phyloP scores from a whole-genome alignment of 495 filamentous ascomycete genomes.

The Rhizodiscina lignyota region DNA sequence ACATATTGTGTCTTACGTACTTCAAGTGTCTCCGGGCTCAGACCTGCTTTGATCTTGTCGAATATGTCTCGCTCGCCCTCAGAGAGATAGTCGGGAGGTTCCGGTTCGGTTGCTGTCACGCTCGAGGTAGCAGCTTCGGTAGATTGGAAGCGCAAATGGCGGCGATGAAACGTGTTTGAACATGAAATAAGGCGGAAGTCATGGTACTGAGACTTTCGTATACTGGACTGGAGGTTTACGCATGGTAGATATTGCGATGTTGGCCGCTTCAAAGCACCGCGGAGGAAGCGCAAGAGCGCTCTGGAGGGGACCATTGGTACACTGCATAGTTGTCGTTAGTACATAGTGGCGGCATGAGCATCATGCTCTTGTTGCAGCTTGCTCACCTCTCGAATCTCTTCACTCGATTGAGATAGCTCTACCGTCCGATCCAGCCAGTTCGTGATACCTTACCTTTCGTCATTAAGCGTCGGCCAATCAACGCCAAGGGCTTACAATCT shows the following conservation, averaged over 20 bases:
- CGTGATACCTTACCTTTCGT: too few relatives aligned
- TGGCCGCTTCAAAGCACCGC: too few relatives aligned
- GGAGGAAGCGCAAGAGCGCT: conserved; percentile 1
- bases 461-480: too few relatives aligned
- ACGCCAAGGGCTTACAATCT: too few relatives aligned
- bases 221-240: too few relatives aligned
- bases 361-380: too few relatives aligned
- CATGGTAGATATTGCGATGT: too few relatives aligned
- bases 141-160: not conserved
- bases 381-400: too few relatives aligned
- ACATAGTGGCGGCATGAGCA: too few relatives aligned
- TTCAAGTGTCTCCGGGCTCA: conserved; percentile 27
- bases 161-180: not conserved
- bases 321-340: too few relatives aligned
- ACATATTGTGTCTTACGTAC: conserved; percentile 13
- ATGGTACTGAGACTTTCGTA: not conserved
- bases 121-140: not conserved
- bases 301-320: conserved; percentile 8
- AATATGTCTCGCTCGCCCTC: conserved; percentile 31
- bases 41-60: conserved; percentile 24
- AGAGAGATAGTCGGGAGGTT: conserved; percentile 31
- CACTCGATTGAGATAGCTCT: too few relatives aligned
- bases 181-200: not conserved
- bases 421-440: too few relatives aligned
- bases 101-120: not conserved